Base-by-base conservation (phyloP, 129 eudicot species). In the Tagetes patula region DNA sequence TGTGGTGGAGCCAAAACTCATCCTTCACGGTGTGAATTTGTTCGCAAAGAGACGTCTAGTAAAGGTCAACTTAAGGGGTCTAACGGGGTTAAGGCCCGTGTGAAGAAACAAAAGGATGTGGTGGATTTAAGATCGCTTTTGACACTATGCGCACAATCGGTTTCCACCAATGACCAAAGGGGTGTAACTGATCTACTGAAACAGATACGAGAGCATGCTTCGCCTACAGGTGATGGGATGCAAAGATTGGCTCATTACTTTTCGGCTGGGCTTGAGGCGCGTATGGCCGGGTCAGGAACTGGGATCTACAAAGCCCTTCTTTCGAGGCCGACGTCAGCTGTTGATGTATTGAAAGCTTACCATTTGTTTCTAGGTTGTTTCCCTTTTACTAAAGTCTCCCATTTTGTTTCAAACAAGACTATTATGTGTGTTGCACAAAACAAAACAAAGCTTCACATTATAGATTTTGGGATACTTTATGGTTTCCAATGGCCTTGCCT, bases 401-500 rank as follows among this genome's bases (percentile, higher is more conserved):
- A 85, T 70, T 87, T 85, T 83, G 85, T 90, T 50, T 45, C 86
- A 33, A 90, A 90, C 52, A 85, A 81, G 76, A 83, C 91, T 5
- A 90, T 90, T 36, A 74, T 85, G 84, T 65, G 36, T 4, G 71
- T 48, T 30, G 85, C 94, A 8, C 79, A 87, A 73, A 81, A 83
- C 48, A 87, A 85, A 11, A 73, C 72, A 6, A 79, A 79, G 31
- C 84, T 90, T 3, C 96, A 90, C 66, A 90, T 90, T 39, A 63
- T 90, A 66, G 94, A 90, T 82, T 75, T 90, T 70, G 96, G 96
- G 12, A 85, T 90, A 37, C 69, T 83, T 42, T 90, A 85, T 5
- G 96, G 96, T 39, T 90, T 90, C 67, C 96, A 90, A 76, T 90
- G 94, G 94, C 96, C 96, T 72, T 74, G 82, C 46, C 82, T 85